Evolutionary conservation across 805 yeast species (phyloP).

Genomic region (Pichia manshurica): DNA sequence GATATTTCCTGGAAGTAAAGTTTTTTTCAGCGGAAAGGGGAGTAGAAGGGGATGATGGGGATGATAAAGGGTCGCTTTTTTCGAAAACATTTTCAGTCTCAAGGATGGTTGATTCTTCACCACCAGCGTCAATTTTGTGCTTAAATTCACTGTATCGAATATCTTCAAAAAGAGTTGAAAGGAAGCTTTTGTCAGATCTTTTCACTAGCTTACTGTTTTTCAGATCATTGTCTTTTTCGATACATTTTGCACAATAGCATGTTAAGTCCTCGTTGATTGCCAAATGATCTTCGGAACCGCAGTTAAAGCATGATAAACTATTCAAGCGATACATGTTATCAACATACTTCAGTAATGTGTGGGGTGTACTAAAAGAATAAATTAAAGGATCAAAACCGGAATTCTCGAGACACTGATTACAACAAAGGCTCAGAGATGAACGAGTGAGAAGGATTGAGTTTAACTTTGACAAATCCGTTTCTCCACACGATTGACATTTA

Average conservation of each 20-base stretch:
- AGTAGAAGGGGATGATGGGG: no score
- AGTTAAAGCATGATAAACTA: conserved; percentile 6
- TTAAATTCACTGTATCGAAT: neutral
- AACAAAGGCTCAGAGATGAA: conserved; percentile 1
- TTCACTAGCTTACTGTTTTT: neutral
- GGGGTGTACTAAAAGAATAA: conserved; percentile 5
- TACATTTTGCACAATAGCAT: conserved; percentile 8
- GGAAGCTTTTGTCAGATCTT: neutral
- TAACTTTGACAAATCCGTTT: neutral
- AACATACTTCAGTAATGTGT: conserved; percentile 3
- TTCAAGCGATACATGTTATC: conserved; percentile 8
- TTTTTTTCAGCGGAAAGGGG: no score
- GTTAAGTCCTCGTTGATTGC: neutral
- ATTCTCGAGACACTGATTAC: conserved; percentile 6
- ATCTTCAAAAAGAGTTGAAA: conserved; percentile 1
- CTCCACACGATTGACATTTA: conserved; percentile 11
- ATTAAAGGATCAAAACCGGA: conserved; percentile 2
- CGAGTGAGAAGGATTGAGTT: neutral
- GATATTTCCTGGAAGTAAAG: neutral
- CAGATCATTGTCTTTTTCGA: neutral
- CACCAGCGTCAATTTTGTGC: neutral
- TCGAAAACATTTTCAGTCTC: no score
- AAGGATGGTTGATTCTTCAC: neutral
- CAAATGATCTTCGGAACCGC: conserved; percentile 4
- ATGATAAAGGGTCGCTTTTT: no score